A percentile compares a stretch with the other conserved stretches of the same genome.
These are phyloP conservation scores for Epichloe aotearoae DNA, from an alignment of 2,329 filamentous ascomycete species.

Conservation along the genomic window DNA sequence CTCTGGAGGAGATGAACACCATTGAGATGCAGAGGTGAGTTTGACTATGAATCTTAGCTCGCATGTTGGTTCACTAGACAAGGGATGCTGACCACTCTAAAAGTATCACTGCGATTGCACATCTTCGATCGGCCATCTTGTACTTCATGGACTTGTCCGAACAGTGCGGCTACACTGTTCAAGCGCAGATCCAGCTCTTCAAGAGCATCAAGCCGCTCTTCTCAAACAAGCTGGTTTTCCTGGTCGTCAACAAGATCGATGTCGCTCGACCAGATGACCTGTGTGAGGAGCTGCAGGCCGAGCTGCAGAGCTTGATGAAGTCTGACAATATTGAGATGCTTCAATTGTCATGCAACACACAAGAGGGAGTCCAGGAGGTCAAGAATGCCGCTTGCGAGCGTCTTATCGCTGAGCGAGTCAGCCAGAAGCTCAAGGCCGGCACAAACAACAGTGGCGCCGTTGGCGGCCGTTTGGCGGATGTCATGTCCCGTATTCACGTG, in stretches of 20 bases:
- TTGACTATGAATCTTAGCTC: not conserved
- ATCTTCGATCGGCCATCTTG: constrained; percentile 84
- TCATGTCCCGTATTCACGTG: constrained; percentile 90
- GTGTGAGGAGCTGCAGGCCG: constrained; percentile 60
- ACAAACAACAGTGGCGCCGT: constrained; percentile 64
- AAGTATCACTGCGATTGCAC: constrained; percentile 88
- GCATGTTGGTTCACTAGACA: not conserved
- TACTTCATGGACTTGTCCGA: constrained; percentile 98
- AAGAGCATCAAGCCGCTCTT: constrained; percentile 94
- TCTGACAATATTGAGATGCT: constrained; percentile 84
- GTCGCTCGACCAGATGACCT: constrained; percentile 78
- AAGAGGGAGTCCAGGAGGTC: constrained; percentile 85
- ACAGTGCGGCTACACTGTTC: constrained; percentile 89
- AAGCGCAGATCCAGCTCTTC: constrained; percentile 89
- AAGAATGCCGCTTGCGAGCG: constrained; percentile 93
- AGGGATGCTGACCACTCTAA: constrained; percentile 16
- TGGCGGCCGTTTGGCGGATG: constrained; percentile 73
- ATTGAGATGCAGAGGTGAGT: constrained; percentile 77
- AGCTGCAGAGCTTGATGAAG: constrained; percentile 70
- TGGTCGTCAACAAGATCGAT: constrained; percentile 98
- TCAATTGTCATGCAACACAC: constrained; percentile 87
- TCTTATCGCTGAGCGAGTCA: constrained; percentile 81
- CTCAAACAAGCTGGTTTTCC: constrained; percentile 91
- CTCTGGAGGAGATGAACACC: constrained; percentile 98
- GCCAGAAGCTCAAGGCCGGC: constrained; percentile 90